phyloP scores from a whole-genome alignment of 2,329 filamentous ascomycete species.

The Pestalotiopsis sp. region DNA sequence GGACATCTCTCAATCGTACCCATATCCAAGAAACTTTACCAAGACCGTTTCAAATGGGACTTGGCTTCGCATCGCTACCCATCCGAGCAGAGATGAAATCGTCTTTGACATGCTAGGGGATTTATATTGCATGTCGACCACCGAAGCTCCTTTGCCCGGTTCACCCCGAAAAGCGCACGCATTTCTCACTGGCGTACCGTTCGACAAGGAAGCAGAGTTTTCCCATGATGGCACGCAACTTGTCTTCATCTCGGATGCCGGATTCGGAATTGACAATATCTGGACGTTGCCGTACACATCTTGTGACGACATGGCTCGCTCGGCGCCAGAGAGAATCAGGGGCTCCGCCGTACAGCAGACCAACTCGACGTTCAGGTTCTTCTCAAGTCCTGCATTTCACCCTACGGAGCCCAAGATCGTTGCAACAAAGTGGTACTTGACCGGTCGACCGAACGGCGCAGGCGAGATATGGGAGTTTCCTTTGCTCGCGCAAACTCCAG shows the following conservation, averaged over 20 bases:
- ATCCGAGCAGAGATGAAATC: background rate
- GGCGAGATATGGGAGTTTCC: background rate
- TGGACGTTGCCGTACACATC: background rate
- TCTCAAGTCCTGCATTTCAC: background rate
- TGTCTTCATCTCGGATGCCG: background rate
- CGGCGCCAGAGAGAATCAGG: background rate
- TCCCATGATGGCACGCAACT: background rate
- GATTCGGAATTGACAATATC: background rate
- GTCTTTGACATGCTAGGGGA: background rate
- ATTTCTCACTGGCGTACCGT: background rate
- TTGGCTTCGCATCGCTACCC: background rate
- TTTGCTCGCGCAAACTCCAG: background rate
- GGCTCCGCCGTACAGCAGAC: background rate
- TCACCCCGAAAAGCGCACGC: background rate
- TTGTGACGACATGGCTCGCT: background rate
- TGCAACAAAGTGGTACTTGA: background rate
- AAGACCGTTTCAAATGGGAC: background rate
- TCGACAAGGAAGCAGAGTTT: slow-evolving; percentile 3
- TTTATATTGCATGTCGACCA: background rate
- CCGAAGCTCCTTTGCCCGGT: background rate
- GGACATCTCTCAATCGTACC: background rate
- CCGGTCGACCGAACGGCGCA: background rate
- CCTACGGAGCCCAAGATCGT: background rate
- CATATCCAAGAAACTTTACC: background rate
- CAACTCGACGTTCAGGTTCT: background rate